phyloP scores from a whole-genome alignment of 306 rosid species.

The Quercus robur region DNA sequence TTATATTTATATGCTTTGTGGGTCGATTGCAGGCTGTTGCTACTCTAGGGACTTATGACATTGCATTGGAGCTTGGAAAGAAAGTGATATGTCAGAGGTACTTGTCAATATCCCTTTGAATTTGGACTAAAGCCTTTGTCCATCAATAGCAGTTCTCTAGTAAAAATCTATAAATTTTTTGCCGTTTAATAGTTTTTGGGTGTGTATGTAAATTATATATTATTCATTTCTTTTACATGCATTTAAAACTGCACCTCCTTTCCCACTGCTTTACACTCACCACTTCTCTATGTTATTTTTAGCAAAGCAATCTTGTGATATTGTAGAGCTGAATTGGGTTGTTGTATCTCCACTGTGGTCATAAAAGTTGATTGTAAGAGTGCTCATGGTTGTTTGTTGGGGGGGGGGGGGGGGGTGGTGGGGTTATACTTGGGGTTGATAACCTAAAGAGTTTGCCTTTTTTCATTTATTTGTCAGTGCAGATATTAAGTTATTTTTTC shows the following conservation, averaged over 20 bases:
- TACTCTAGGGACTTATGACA: constrained; percentile 93
- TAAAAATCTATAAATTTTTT: background rate
- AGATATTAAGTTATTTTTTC: background rate
- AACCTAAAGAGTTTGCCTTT: background rate
- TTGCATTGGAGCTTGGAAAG: constrained; percentile 84
- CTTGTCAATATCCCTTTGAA: constrained; percentile 20
- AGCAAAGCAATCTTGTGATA: background rate
- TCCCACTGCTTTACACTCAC: background rate
- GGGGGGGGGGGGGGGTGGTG: no score
- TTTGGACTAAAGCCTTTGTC: background rate
- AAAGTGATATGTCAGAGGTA: constrained; percentile 95
- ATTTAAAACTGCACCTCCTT: background rate
- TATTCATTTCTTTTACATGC: background rate
- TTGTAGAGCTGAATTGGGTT: background rate
- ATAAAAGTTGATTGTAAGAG: background rate
- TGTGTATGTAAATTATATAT: background rate
- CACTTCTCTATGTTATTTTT: background rate
- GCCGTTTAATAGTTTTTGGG: background rate
- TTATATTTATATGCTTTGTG: constrained; percentile 13
- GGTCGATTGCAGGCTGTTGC: constrained; percentile 70
- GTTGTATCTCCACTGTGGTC: background rate
- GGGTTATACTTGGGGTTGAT: no score
- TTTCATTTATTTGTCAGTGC: background rate
- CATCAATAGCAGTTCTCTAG: background rate
- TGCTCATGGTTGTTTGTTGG: background rate